Evolutionary conservation across 345 rosid genomes (phyloP), one percentile per base, ranked within the genome.

Genomic region (Syzygium grande): DNA sequence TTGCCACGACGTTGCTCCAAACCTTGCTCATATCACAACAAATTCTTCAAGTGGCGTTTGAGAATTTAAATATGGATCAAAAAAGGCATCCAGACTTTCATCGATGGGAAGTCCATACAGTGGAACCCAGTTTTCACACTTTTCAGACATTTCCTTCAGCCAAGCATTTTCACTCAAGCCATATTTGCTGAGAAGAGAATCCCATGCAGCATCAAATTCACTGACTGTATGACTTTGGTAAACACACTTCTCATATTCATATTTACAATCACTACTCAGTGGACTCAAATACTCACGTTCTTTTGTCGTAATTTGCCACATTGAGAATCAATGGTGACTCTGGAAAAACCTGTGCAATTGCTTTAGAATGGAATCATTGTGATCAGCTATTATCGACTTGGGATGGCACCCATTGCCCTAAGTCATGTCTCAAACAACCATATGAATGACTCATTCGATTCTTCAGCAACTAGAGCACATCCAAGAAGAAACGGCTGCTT

Each of bases 401-500:
- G 98, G 98, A 86, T 85, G 93, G 87, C 95, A 88, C 58, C 95
- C 98, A 94, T 97, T 86, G 96, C 94, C 78, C 91, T 92, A 17
- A 91, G 91, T 98, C 97, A 97, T 88, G 98, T 94, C 80, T 91
- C 94, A 85, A 97, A 94, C 90, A 97, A 86, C 99, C 99, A 95
- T 23, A 91, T 83, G 87, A 95, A 93, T 85, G 93, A 90, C 84
- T 95, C 96, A 92, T 93, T 94, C 0, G 95, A 92, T 89, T 94
- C 96, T 27, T 94, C 92, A 85, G 98, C 95, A 84, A 97, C 68
- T 85, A 97, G 86, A 29, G 96, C 98, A 92, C 97, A 95, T 3
- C 97, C 99, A 63, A 97, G 96, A 89, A 97, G 96, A 84, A 96
- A 96, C 0, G 96, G 98, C 61, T 95, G 96, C 90, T 90, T 95